A percentile compares a stretch with the other conserved stretches of the same genome.
phyloP scores from a whole-genome alignment of 371 early-diverging fungal species.

The Mucor mucedo region DNA sequence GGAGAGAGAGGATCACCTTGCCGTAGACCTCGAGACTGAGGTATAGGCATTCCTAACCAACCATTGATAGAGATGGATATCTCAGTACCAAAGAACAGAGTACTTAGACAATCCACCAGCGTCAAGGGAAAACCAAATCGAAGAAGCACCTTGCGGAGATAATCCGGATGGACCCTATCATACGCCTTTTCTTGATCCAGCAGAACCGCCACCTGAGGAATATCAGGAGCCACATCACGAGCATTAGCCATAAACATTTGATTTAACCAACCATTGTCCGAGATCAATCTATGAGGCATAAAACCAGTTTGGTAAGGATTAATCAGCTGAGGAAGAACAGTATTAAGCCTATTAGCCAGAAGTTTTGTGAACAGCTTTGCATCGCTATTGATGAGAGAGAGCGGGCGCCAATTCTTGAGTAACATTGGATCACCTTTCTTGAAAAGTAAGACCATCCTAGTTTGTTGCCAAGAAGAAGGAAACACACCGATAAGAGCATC shows the following conservation, averaged over 20 bases:
- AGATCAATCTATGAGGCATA: conserved; percentile 17
- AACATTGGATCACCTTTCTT: conserved; percentile 38
- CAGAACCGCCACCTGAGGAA: neutral
- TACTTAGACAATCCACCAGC: neutral
- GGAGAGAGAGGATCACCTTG: conserved; percentile 26
- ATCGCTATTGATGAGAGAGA: conserved; percentile 35
- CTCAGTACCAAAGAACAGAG: conserved; percentile 15
- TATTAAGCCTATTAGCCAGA: conserved; percentile 20
- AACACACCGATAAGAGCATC: conserved; percentile 13
- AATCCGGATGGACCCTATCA: conserved; percentile 29
- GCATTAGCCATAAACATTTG: conserved; percentile 20
- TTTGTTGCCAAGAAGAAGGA: conserved; percentile 22
- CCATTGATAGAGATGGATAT: conserved; percentile 21
- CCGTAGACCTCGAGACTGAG: conserved; percentile 11
- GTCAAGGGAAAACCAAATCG: conserved; percentile 9
- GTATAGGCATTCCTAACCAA: neutral
- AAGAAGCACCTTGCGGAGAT: neutral
- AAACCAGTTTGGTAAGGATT: conserved; percentile 27
- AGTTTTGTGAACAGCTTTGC: conserved; percentile 33
- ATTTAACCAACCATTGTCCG: conserved; percentile 27
- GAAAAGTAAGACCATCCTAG: conserved; percentile 33
- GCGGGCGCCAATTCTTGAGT: conserved; percentile 32
- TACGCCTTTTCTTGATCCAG: conserved; percentile 29
- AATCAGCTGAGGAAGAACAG: conserved; percentile 1
- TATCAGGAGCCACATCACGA: neutral